phyloP scores from a whole-genome alignment of 1,139 yeast genomes.

The Pichia sp. region DNA sequence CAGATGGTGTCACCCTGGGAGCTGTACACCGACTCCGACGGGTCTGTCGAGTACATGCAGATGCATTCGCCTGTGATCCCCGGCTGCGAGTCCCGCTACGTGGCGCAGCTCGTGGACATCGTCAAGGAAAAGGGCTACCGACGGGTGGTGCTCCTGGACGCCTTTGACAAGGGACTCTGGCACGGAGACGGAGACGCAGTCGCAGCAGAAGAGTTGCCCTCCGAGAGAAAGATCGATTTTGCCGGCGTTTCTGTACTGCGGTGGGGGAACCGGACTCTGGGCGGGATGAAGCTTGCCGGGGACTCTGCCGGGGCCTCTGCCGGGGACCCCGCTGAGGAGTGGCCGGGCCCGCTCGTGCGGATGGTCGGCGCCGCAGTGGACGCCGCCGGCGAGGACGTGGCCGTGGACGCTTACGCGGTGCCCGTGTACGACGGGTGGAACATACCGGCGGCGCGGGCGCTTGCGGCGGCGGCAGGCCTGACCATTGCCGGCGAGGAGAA shows the following conservation, averaged over 20 bases:
- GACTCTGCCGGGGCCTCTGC: neutral
- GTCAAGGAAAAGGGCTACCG: slow-evolving; percentile 43
- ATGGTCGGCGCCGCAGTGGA: slow-evolving; percentile 2
- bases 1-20: slow-evolving; percentile 15
- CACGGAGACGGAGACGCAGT: slow-evolving; percentile 6
- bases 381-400: slow-evolving; percentile 2
- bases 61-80: slow-evolving; percentile 83
- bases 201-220: neutral
- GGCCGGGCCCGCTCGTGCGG: slow-evolving; percentile 3
- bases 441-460: slow-evolving; percentile 7
- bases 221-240: neutral
- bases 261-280: slow-evolving; percentile 10
- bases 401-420: slow-evolving; percentile 14
- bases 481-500: no score
- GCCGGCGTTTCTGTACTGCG: slow-evolving; percentile 2
- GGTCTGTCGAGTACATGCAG: slow-evolving; percentile 46
- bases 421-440: slow-evolving; percentile 19
- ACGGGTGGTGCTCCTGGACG: slow-evolving; percentile 59
- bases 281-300: neutral
- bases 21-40: slow-evolving; percentile 9
- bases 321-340: neutral
- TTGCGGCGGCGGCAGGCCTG: slow-evolving; percentile 4
- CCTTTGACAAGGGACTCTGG: slow-evolving; percentile 60
- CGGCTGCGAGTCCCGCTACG: slow-evolving; percentile 50
- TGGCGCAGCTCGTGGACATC: slow-evolving; percentile 50